Percentiles rank a stretch among this genome's conserved stretches.
Conservation (phyloP, 352 stramenopile species). For the Phytophthora sp. region DNA sequence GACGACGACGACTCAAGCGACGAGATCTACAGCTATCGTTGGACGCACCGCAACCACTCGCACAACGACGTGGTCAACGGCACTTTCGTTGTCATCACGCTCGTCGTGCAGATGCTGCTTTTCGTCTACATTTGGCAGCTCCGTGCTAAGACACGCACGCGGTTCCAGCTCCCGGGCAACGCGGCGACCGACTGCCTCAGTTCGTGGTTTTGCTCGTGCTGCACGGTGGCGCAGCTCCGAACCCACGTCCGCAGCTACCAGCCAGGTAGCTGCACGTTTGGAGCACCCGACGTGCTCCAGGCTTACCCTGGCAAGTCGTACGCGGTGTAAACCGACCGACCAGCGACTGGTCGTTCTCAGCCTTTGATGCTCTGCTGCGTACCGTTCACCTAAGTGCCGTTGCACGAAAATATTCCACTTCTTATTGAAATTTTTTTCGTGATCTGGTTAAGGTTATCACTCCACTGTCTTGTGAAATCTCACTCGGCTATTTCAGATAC, state of each 20-base stretch:
- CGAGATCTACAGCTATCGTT: conserved; percentile 16
- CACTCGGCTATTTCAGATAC: background rate
- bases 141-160: conserved; percentile 46
- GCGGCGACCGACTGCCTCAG: conserved; percentile 40
- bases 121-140: conserved; percentile 49
- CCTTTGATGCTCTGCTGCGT: conserved; percentile 4
- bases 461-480: background rate
- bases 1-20: conserved; percentile 27
- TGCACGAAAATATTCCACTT: conserved; percentile 23
- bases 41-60: conserved; percentile 1
- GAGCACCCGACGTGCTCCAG: conserved; percentile 43
- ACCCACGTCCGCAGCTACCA: conserved; percentile 55
- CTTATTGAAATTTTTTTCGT: background rate
- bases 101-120: conserved; percentile 34
- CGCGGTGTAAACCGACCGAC: conserved; percentile 25
- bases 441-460: background rate
- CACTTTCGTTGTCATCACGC: conserved; percentile 31
- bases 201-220: conserved; percentile 51
- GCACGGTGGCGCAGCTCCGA: conserved; percentile 45
- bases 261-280: conserved; percentile 51
- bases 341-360: background rate
- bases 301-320: conserved; percentile 42
- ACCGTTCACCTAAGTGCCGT: conserved; percentile 20
- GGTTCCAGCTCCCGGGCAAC: conserved; percentile 52
- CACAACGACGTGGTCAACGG: conserved; percentile 21